Evolutionary conservation across 1,284 basidiomycete species (phyloP), one percentile per base, ranked within the genome.

Genomic region (Melampsora americana): DNA sequence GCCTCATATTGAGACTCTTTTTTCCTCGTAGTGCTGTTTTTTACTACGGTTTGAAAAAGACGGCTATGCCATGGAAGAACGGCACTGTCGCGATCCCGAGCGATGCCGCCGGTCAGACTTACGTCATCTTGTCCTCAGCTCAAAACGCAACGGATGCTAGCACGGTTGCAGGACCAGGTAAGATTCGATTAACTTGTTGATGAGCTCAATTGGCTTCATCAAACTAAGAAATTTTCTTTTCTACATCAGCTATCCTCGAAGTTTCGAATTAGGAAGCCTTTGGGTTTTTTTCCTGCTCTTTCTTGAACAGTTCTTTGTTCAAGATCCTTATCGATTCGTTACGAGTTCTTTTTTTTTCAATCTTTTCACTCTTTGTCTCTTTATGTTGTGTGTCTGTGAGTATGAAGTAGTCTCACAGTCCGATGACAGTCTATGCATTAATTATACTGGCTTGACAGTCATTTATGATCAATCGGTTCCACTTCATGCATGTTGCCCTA

Each of bases 1-100:
- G 14, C 18, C n/a, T 3, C 20, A 23, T 56, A 23, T 7, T 23
- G n/a, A 56, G 7, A n/a, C 5, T n/a, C 9, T 7, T 23, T 56
- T 9, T 14, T 56, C 28, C 53, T 56, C 39, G 53, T 56, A 56
- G 53, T n/a, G 53, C 60, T 53, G 64, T 59, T n/a, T 74, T 74
- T 35, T 66, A 65, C 48, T 65, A 62, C 23, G 71, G 71, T 18
- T 60, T 74, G 44, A 74, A 66, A 50, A 66, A 61, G 14, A 74
- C 71, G 1, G 53, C 42, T 62, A 32, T 50, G 16, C 11, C 62
- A 5, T 60, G 56, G 23, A 65, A 61, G 20, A 66, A 74, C 35
- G 62, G 64, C 5, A 66, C 42, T 18, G 62, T 61, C 42, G 26
- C 56, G 39, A 65, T 74, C 18, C 71, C 71, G 1, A 44, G 18